phyloP scores from a whole-genome alignment of 148 eudicot genomes.

The Gaultheria prostrata region DNA sequence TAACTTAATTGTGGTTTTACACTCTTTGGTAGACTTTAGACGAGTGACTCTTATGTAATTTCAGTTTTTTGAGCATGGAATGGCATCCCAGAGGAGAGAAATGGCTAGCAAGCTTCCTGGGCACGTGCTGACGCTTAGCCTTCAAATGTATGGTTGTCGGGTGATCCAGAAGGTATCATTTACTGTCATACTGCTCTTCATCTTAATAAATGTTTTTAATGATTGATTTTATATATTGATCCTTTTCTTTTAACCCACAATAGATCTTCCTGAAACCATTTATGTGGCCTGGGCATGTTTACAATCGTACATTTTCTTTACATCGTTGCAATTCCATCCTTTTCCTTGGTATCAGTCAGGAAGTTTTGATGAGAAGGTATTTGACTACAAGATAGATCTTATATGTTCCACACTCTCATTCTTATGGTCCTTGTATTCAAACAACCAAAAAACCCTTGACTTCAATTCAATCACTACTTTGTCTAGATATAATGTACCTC shows the following conservation, averaged over 20 bases:
- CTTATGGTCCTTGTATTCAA: background rate
- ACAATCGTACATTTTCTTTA: background rate
- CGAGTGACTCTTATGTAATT: background rate
- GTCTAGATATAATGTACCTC: background rate
- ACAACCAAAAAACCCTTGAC: background rate
- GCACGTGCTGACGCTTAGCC: slow-evolving; percentile 78
- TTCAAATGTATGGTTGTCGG: slow-evolving; percentile 99
- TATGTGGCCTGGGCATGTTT: slow-evolving; percentile 8
- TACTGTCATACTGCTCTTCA: background rate
- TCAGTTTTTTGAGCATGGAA: slow-evolving; percentile 95
- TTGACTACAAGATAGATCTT: background rate
- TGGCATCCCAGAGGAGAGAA: slow-evolving; percentile 59
- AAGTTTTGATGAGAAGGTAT: background rate
- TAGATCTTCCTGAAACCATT: background rate
- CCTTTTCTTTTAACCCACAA: background rate
- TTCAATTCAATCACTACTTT: background rate
- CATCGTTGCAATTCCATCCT: background rate
- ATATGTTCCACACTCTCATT: background rate
- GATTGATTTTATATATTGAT: background rate
- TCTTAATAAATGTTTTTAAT: background rate
- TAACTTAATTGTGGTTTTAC: background rate
- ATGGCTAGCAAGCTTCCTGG: slow-evolving; percentile 73
- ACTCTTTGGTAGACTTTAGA: background rate
- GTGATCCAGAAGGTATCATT: slow-evolving; percentile 86
- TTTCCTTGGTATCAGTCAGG: background rate